Evolutionary conservation across 139 green algal genomes (phyloP).

Genomic region (Mesostigma viride): DNA sequence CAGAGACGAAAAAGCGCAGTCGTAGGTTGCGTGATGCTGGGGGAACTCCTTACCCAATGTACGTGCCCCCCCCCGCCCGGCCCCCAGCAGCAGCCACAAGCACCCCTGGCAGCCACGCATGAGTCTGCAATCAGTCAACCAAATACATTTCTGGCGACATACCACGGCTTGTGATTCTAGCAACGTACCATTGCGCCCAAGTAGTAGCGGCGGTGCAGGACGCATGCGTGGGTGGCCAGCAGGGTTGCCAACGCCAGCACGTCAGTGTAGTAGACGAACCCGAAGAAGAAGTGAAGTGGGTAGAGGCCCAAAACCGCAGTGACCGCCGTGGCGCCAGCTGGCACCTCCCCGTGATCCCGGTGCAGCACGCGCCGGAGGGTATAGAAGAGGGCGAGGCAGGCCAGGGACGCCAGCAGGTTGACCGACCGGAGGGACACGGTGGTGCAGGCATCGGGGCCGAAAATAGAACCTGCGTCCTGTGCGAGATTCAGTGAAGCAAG

Average conservation of each 20-base stretch:
- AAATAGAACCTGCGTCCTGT: too few relatives aligned
- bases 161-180: neutral
- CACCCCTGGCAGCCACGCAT: too few relatives aligned
- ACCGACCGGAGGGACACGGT: conserved; percentile 43
- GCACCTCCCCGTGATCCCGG: too few relatives aligned
- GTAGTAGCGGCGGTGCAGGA: conserved; percentile 6
- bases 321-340: too few relatives aligned
- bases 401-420: conserved; percentile 45
- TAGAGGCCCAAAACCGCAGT: conserved; percentile 43
- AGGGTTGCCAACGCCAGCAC: conserved; percentile 51
- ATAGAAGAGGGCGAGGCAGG: conserved; percentile 31
- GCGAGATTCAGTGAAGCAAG: too few relatives aligned
- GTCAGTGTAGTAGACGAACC: conserved; percentile 87
- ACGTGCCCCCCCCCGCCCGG: too few relatives aligned
- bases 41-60: too few relatives aligned
- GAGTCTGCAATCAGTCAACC: too few relatives aligned
- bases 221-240: conserved; percentile 39
- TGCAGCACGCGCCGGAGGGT: neutral
- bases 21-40: too few relatives aligned
- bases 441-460: too few relatives aligned
- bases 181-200: neutral
- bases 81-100: too few relatives aligned
- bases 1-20: too few relatives aligned
- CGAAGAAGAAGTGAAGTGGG: conserved; percentile 78
- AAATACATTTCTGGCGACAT: neutral